These are phyloP conservation scores for Aureobasidium melanogenum DNA, from an alignment of 2,329 filamentous ascomycete genomes.

Conservation along the genomic window DNA sequence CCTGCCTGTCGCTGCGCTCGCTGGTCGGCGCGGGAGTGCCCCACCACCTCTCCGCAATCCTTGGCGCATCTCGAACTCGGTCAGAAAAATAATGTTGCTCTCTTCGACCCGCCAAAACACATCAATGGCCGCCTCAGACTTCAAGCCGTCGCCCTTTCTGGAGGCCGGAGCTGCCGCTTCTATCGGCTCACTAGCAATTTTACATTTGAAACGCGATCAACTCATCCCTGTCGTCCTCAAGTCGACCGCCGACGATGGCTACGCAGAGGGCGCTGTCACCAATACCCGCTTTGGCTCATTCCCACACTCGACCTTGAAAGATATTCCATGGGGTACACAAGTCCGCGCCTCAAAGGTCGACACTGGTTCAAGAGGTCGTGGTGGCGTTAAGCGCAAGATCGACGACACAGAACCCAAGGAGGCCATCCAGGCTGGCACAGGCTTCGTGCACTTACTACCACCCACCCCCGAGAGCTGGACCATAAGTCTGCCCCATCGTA, in stretches of 20 bases:
- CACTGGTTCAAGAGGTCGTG: constrained; percentile 74
- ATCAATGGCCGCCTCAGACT: constrained; percentile 5
- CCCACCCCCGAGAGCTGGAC: constrained; percentile 81
- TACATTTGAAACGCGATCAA: constrained; percentile 82
- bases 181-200: constrained; percentile 63
- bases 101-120: not conserved
- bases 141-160: constrained; percentile 63
- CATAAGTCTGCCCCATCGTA: constrained; percentile 67
- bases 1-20: not conserved
- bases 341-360: constrained; percentile 83
- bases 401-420: constrained; percentile 35
- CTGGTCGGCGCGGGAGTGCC: not conserved
- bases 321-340: constrained; percentile 83
- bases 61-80: not conserved
- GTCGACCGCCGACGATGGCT: constrained; percentile 29
- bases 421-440: constrained; percentile 48
- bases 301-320: constrained; percentile 46
- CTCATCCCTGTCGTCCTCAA: constrained; percentile 61
- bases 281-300: constrained; percentile 89
- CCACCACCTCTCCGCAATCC: constrained; percentile 6
- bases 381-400: constrained; percentile 42
- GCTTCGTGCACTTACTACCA: constrained; percentile 69
- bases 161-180: constrained; percentile 56
- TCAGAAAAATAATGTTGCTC: not conserved
- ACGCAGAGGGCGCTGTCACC: constrained; percentile 44